Base-by-base conservation (phyloP, 805 yeast genomes). In the Yarrowia porcina region DNA sequence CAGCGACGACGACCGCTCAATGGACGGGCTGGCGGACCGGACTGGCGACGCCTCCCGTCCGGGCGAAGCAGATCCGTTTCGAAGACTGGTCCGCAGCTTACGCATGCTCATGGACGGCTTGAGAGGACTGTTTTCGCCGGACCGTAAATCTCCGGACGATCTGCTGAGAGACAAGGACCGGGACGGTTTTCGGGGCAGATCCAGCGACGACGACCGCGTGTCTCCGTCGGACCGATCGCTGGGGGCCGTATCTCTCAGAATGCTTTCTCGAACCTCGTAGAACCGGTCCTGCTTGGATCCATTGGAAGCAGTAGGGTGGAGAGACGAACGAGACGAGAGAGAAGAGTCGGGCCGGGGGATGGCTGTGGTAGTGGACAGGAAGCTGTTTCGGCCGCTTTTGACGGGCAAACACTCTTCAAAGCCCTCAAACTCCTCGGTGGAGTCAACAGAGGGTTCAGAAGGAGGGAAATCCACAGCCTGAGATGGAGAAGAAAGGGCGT, bases 1-100 rank as follows among this genome's bases (percentile, higher is more conserved):
- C 28, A 69, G 56, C 20, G 70, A 67, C 4, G 68, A 63, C 21
- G 68, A 64, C 25, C 71, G 57, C 45, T 69, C 63, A 21, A 68
- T 4, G 44, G 20, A 62, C 64, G 25, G 42, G 6, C 7, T 23
- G n/a, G 21, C 18, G 7, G 12, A 20, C 12, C 56, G 39, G 5
- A 15, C 23, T 10, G 56, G 59, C 25, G 59, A 52, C 6, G 20
- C 20, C 5, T 56, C 61, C n/a, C 49, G 35, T 15, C 32, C 49
- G 5, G 49, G 61, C 20, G 61, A 56, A 7, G 27, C 20, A 11
- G 61, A 30, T 28, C 61, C 45, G 20, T 52, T 38, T 20, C 60
- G 30, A 12, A 52, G 49, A 39, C 30, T 17, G 15, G 61, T 38
- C 12, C 59, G 32, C 44, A 52, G 44, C 44, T 52, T 52, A 1